Conservation (phyloP, 2,329 filamentous ascomycete genomes). For the Microdochium trichocladiopsis region DNA sequence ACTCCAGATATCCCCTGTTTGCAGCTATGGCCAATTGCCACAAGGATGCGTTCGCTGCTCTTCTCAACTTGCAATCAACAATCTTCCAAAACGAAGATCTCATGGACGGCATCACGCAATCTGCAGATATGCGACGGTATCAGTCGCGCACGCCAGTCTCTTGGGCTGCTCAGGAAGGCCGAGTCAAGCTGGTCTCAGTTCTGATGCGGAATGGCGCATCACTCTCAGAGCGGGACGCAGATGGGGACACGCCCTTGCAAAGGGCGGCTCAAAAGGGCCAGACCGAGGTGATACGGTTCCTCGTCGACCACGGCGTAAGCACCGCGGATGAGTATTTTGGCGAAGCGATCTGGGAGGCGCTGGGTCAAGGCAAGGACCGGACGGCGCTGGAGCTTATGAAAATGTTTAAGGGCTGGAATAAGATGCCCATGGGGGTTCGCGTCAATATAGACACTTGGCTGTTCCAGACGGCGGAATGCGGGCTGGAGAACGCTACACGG, state of each 20-base stretch:
- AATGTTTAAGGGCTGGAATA: neutral
- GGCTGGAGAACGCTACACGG: neutral
- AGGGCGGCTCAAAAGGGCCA: neutral
- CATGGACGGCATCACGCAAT: too few species aligned
- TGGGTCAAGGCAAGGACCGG: neutral
- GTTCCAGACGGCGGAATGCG: neutral
- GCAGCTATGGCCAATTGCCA: neutral
- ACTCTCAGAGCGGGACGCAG: neutral
- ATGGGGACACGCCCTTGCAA: neutral
- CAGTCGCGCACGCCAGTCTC: neutral
- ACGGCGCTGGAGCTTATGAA: neutral
- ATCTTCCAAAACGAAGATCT: neutral
- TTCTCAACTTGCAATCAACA: neutral
- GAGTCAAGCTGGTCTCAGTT: neutral
- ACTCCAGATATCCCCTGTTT: neutral
- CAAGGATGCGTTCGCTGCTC: neutral
- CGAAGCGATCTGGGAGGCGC: neutral
- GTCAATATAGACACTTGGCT: neutral
- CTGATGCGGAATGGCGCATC: neutral
- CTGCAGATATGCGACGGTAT: too few species aligned
- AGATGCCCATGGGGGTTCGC: neutral
- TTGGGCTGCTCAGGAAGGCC: neutral
- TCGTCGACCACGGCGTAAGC: neutral
- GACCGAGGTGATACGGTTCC: neutral
- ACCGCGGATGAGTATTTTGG: neutral